A percentile compares a stretch with the other conserved stretches of the same genome.
Evolutionary conservation across 2,329 filamentous ascomycete species (phyloP).

Genomic region (Calycina marina): DNA sequence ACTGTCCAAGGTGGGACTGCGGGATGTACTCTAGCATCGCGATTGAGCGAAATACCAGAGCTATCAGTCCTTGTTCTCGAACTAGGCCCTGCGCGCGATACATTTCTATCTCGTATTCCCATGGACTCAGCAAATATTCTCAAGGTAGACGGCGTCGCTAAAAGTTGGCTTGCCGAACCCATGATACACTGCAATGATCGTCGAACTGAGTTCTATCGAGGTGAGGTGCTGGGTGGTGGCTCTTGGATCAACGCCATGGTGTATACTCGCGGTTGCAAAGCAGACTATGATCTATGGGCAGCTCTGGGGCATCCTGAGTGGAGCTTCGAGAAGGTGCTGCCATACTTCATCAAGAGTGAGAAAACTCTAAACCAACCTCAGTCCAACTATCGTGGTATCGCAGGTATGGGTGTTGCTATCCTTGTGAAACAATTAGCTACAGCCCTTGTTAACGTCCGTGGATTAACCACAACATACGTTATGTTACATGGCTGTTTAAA

Average conservation of each 20-base stretch:
- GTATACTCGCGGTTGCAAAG: slow-evolving; percentile 23
- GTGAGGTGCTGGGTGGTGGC: slow-evolving; percentile 24
- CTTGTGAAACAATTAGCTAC: background rate
- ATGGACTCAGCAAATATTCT: slow-evolving; percentile 1
- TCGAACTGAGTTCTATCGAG: background rate
- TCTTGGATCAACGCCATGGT: slow-evolving; percentile 27
- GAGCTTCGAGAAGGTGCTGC: slow-evolving; percentile 27
- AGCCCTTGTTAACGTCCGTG: slow-evolving; percentile 1
- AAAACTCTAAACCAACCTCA: background rate
- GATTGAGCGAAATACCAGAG: slow-evolving; percentile 24
- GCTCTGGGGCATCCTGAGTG: slow-evolving; percentile 30
- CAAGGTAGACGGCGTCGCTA: background rate
- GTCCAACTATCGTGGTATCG: background rate
- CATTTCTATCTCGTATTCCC: slow-evolving; percentile 1
- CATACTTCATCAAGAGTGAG: slow-evolving; percentile 26
- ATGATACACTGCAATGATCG: slow-evolving; percentile 3
- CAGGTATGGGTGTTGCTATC: background rate
- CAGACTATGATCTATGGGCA: slow-evolving; percentile 31
- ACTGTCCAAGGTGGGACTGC: slow-evolving; percentile 25
- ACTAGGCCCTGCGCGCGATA: slow-evolving; percentile 18
- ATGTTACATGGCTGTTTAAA: slow-evolving; percentile 1
- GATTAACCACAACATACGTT: slow-evolving; percentile 2
- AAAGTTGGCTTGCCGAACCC: slow-evolving; percentile 2
- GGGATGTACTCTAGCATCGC: slow-evolving; percentile 27
- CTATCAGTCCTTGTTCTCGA: slow-evolving; percentile 27